Conservation (phyloP, 2,329 filamentous ascomycete genomes). For the Verticillium tricorpus region DNA sequence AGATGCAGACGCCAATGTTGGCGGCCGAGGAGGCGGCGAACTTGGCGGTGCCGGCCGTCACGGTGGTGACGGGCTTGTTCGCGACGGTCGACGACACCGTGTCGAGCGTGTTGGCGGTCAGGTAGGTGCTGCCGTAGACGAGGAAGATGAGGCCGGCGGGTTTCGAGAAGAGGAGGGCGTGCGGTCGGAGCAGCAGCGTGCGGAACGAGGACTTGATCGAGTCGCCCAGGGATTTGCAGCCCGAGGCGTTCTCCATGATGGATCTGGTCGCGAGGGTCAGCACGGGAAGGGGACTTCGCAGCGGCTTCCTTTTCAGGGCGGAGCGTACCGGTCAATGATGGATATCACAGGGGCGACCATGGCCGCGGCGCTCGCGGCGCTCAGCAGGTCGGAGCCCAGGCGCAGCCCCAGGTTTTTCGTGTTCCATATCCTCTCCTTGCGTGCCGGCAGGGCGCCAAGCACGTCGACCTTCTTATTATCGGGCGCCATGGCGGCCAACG, state of each 20-base stretch:
- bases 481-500: conserved; percentile 22
- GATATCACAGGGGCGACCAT: conserved; percentile 81
- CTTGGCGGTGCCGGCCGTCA: conserved; percentile 73
- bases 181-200: conserved; percentile 55
- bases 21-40: conserved; percentile 76
- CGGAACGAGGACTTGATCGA: conserved; percentile 57
- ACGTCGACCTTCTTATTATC: conserved; percentile 11
- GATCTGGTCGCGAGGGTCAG: conserved; percentile 42
- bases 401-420: conserved; percentile 66
- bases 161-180: conserved; percentile 55
- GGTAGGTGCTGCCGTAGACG: conserved; percentile 85
- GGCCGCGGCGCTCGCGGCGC: conserved; percentile 66
- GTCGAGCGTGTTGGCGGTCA: conserved; percentile 84
- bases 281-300: not conserved
- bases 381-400: conserved; percentile 62
- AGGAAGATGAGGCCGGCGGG: conserved; percentile 66
- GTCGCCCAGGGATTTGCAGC: conserved; percentile 52
- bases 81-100: conserved; percentile 65
- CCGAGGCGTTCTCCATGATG: conserved; percentile 80
- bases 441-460: not conserved
- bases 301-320: not conserved
- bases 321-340: conserved; percentile 74
- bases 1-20: conserved; percentile 81
- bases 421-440: conserved; percentile 54
- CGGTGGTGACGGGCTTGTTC: conserved; percentile 51